Conservation (phyloP, 495 filamentous ascomycete species). For the Tirmania nivea region DNA sequence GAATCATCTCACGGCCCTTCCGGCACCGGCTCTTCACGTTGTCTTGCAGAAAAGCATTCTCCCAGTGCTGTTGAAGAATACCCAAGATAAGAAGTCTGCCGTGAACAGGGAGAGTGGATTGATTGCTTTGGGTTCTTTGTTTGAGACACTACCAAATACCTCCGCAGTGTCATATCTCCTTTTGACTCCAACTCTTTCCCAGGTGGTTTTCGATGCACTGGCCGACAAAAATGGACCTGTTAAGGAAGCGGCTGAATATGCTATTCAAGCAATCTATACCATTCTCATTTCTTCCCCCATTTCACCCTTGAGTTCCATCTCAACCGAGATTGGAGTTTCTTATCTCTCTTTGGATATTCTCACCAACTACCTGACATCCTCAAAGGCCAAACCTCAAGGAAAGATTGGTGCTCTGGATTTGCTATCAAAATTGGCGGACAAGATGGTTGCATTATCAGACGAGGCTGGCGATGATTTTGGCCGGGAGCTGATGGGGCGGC, state of each 20-base stretch:
- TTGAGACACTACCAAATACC: slow-evolving; percentile 64
- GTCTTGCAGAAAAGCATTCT: slow-evolving; percentile 34
- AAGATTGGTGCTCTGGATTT: slow-evolving; percentile 64
- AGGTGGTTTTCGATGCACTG: slow-evolving; percentile 54
- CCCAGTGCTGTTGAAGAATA: slow-evolving; percentile 56
- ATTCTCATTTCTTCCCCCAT: slow-evolving; percentile 63
- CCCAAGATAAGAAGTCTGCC: slow-evolving; percentile 83
- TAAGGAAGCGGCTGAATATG: slow-evolving; percentile 80
- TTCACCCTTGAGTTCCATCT: slow-evolving; percentile 37
- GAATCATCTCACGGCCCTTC: slow-evolving; percentile 19
- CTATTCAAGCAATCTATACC: slow-evolving; percentile 68
- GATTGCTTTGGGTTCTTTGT: slow-evolving; percentile 79
- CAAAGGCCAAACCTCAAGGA: slow-evolving; percentile 86
- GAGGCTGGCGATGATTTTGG: slow-evolving; percentile 65
- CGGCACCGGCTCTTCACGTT: slow-evolving; percentile 33
- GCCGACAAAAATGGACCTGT: slow-evolving; percentile 81
- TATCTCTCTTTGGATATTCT: slow-evolving; percentile 31
- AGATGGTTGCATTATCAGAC: slow-evolving; percentile 61
- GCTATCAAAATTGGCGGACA: slow-evolving; percentile 76
- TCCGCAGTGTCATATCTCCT: slow-evolving; percentile 66
- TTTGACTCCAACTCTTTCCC: slow-evolving; percentile 45
- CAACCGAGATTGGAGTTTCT: background rate
- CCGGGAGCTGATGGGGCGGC: slow-evolving; percentile 77
- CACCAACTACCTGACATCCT: slow-evolving; percentile 49
- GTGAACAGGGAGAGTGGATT: slow-evolving; percentile 74